phyloP scores from a whole-genome alignment of 176 grass and related monocot genomes.

The Rhynchospora breviuscula region DNA sequence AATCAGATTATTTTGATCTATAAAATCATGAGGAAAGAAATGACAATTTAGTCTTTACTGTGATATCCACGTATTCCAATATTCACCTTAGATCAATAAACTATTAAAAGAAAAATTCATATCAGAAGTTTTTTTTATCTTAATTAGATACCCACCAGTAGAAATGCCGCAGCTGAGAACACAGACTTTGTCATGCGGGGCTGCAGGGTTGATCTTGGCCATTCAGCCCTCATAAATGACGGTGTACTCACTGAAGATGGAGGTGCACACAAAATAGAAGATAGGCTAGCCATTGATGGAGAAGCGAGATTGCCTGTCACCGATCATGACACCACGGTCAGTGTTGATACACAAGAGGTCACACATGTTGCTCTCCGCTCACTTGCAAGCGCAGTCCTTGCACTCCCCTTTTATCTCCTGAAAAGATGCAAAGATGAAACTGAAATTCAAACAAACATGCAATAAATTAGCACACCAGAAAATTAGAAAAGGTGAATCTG shows the following conservation, averaged over 20 bases:
- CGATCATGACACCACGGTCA: no score
- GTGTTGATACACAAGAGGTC: no score
- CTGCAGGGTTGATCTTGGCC: no score
- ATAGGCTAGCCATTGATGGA: no score
- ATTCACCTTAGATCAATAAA: neutral
- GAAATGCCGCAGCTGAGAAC: neutral
- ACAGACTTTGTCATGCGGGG: neutral
- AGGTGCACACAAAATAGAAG: no score
- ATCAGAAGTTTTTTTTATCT: neutral
- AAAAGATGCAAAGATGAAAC: no score
- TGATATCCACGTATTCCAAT: neutral
- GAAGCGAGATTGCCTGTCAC: no score
- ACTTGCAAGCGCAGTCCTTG: conserved; percentile 70
- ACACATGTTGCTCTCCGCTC: conserved; percentile 44
- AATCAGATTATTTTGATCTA: neutral
- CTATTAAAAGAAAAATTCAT: neutral
- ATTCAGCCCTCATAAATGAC: no score
- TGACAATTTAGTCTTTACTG: neutral
- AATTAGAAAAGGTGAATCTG: no score
- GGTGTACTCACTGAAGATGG: conserved; percentile 18
- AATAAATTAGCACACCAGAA: no score
- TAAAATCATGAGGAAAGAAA: neutral
- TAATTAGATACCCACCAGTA: neutral
- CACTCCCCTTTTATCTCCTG: conserved; percentile 34
- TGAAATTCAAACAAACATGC: no score